Conservation (phyloP, 176 grass and related monocot species). For the Dactylis glomerata region DNA sequence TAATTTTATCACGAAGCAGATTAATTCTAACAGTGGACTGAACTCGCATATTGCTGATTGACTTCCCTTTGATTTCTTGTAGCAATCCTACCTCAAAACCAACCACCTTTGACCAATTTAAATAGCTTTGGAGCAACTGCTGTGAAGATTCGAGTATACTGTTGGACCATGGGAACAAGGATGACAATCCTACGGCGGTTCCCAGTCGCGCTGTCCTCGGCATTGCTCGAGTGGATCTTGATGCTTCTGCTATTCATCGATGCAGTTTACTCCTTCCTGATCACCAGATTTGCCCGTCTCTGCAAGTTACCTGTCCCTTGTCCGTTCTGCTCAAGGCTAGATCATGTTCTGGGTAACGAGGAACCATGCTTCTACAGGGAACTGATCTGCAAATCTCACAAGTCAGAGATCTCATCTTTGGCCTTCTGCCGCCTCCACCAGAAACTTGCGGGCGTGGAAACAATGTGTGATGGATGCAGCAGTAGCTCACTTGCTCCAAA, state of each 20-base stretch:
- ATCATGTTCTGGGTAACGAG: conserved; percentile 72
- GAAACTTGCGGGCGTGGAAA: conserved; percentile 49
- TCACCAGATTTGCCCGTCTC: conserved; percentile 67
- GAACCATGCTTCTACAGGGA: conserved; percentile 78
- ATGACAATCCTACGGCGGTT: conserved; percentile 28
- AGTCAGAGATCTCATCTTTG: conserved; percentile 77
- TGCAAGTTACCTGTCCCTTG: conserved; percentile 74
- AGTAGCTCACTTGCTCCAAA: conserved; percentile 34
- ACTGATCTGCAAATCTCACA: conserved; percentile 76
- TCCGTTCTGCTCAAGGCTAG: conserved; percentile 71
- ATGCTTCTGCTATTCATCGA: conserved; percentile 75
- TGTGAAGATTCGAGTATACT: not conserved
- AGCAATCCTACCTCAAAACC: not conserved
- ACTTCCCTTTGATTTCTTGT: conserved; percentile 21
- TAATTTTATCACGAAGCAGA: not conserved
- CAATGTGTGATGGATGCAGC: conserved; percentile 66
- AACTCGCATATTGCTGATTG: not conserved
- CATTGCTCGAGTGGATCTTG: conserved; percentile 77
- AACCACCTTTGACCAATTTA: conserved; percentile 19
- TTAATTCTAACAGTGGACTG: not conserved
- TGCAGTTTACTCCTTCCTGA: conserved; percentile 58
- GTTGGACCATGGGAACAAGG: conserved; percentile 34
- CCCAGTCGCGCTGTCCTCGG: conserved; percentile 47
- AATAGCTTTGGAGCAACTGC: not conserved
- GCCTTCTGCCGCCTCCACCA: conserved; percentile 69